Conservation (phyloP, 1,139 yeast genomes). For the Geotrichum reessii region DNA sequence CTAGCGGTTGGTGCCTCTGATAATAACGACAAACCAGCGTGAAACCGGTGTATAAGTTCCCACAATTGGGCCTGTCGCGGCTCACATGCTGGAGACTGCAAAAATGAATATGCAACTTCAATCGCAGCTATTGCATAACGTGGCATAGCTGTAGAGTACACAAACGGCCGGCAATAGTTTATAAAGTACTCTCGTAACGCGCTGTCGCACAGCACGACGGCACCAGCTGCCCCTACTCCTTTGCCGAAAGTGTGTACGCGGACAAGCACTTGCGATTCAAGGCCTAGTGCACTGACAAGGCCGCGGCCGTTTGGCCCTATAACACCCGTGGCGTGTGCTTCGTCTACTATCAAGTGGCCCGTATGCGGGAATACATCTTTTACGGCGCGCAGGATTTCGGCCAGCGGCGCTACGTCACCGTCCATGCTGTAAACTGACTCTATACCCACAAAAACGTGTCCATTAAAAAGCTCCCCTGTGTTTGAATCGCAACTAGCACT, state of each 20-base stretch:
- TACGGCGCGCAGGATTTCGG: slow-evolving; percentile 20
- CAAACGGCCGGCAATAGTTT: slow-evolving; percentile 30
- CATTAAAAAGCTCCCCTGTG: not conserved
- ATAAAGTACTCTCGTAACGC: slow-evolving; percentile 24
- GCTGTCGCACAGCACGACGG: slow-evolving; percentile 24
- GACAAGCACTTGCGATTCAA: slow-evolving; percentile 24
- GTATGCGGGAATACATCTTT: slow-evolving; percentile 18
- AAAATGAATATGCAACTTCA: slow-evolving; percentile 21
- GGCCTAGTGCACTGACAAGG: slow-evolving; percentile 21
- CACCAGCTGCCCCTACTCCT: slow-evolving; percentile 29
- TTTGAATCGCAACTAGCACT: not conserved
- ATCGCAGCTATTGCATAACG: slow-evolving; percentile 23
- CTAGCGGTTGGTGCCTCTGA: slow-evolving; percentile 21
- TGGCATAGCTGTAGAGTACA: slow-evolving; percentile 27
- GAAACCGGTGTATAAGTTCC: not conserved
- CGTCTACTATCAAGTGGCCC: slow-evolving; percentile 28
- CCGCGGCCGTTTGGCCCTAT: slow-evolving; percentile 27
- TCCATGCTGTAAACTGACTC: slow-evolving; percentile 33
- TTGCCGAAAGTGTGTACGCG: slow-evolving; percentile 32
- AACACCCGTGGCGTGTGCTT: slow-evolving; percentile 32
- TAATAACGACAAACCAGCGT: not conserved
- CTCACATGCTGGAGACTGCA: slow-evolving; percentile 6
- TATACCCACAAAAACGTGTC: slow-evolving; percentile 27
- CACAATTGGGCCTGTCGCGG: not conserved
- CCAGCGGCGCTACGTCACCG: slow-evolving; percentile 29